Conservation (phyloP, 306 rosid genomes). For the Carpinus fangiana region DNA sequence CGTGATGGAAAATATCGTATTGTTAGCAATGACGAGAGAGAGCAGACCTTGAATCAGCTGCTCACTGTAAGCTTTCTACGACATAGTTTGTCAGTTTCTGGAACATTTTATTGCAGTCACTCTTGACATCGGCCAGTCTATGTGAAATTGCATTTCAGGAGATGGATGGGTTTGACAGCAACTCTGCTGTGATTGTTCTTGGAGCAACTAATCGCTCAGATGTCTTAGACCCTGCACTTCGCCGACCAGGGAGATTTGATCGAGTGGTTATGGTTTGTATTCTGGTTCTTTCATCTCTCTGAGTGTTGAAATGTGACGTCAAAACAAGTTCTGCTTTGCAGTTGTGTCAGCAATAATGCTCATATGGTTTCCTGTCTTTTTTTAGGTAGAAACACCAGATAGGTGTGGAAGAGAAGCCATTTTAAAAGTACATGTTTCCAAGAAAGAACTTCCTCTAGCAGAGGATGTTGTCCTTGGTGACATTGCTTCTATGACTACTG, state of each 20-base stretch:
- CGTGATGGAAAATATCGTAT: slow-evolving; percentile 97
- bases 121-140: background rate
- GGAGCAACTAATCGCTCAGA: slow-evolving; percentile 97
- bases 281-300: slow-evolving; percentile 23
- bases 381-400: slow-evolving; percentile 95
- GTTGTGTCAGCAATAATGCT: slow-evolving; percentile 19
- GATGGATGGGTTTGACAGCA: slow-evolving; percentile 99
- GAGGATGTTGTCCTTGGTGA: slow-evolving; percentile 63
- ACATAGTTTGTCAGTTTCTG: slow-evolving; percentile 29
- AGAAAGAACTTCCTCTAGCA: slow-evolving; percentile 90
- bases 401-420: slow-evolving; percentile 86
- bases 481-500: slow-evolving; percentile 97
- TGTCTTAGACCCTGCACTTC: slow-evolving; percentile 94
- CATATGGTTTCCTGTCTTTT: slow-evolving; percentile 12
- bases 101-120: slow-evolving; percentile 8
- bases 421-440: slow-evolving; percentile 79
- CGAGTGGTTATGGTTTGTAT: slow-evolving; percentile 87
- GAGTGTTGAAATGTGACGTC: slow-evolving; percentile 20
- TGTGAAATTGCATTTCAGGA: slow-evolving; percentile 58
- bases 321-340: slow-evolving; percentile 9
- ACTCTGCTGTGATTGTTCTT: slow-evolving; percentile 89
- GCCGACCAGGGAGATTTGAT: slow-evolving; percentile 98
- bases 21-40: slow-evolving; percentile 95
- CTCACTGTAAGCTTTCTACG: slow-evolving; percentile 73
- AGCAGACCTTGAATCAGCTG: slow-evolving; percentile 96